Evolutionary conservation across 768 basidiomycete species (phyloP), one percentile per base, ranked within the genome.

Genomic region (Trichaptum fuscoviolaceum): DNA sequence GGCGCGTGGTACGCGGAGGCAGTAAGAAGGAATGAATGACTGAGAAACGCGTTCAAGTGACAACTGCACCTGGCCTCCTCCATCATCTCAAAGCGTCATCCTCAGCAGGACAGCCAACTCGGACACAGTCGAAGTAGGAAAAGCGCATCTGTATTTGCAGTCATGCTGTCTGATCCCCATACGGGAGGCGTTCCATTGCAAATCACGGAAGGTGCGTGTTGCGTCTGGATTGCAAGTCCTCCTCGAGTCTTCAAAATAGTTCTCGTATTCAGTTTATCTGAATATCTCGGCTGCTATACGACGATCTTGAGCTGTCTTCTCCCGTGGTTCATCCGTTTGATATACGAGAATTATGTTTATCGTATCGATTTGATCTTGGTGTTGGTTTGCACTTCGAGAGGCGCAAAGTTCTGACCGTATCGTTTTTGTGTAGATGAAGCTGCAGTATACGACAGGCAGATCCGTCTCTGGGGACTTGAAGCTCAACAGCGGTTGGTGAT

Each of bases 401-500:
- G 23, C 24, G 23, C 59, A 25, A 61, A 7, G 24, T 15, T 25
- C 30, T 61, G 59, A 61, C 65, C 35, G 42, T 30, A 35, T 62
- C 57, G 27, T 63, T 12, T n/a, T 24, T 58, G 36, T 35, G 58
- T 66, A 86, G 84, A 86, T 72, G 84, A 89, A 70, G 88, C 86
- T n/a, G 93, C 91, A 17, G 84, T 97, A 26, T 97, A 99, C 76
- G 97, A 99, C 76, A 88, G 96, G 27, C 96, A 99, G 77, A 97
- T 99, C 81, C 87, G 96, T 34, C 79, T 98, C 71, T 99, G 97
- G 97, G 97, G 97, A 59, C 86, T 98, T 57, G 97, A 98, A 75
- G 97, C 97, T 36, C 97, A 99, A 75, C 94, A 97, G 78, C 85
- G 91, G 95, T 93, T 71, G 67, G 80, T 72, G 69, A 58, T 8